Evolutionary conservation across 2,329 filamentous ascomycete genomes (phyloP), one percentile per base, ranked within the genome.

Genomic region (Fusarium paranaense): DNA sequence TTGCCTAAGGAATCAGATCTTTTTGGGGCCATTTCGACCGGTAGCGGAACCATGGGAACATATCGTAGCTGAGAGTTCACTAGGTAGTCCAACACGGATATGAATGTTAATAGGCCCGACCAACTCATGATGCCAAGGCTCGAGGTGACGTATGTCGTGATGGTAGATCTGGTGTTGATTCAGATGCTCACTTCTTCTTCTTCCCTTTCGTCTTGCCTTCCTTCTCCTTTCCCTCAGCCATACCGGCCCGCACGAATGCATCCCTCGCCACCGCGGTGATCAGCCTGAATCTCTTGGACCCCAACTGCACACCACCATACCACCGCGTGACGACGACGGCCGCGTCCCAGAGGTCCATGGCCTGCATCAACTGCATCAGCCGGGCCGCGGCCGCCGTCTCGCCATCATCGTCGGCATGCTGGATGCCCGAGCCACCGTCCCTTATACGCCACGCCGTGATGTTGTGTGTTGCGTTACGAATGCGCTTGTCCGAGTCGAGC

Each of bases 321-420:
- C 97, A 99, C 71, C 97, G 86, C 47, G 94, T 95, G 22, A 99
- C 96, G 3, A 99, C 93, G 0, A 99, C 95, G 85, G 98, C 92
- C 11, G 93, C 92, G 82, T 97, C 90, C 95, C 95, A 98, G 6
- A 97, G 88, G 79, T 95, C 94, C 94, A 98, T 98, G 69, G 97
- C 85, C 85, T 98, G 95, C 91, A 99, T 92, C 38, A 99, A 85
- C 84, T 97, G 95, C 68, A 98, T 84, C 78, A 98, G 83, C 52
- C 97, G 88, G 0, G 93, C 91, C 1, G 97, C 97, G 0, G 97
- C 97, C 7, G 96, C 97, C 38, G 94, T 93, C 87, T 99, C 97
- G 13, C 97, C 97, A 82, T 98, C 97, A 79, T 99, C 97, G 79
- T 99, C 94, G 80, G 93, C 98, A 83, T 99, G 97, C 82, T 98